Conservation (phyloP, 441 rosid species). For the Biscutella auriculata region DNA sequence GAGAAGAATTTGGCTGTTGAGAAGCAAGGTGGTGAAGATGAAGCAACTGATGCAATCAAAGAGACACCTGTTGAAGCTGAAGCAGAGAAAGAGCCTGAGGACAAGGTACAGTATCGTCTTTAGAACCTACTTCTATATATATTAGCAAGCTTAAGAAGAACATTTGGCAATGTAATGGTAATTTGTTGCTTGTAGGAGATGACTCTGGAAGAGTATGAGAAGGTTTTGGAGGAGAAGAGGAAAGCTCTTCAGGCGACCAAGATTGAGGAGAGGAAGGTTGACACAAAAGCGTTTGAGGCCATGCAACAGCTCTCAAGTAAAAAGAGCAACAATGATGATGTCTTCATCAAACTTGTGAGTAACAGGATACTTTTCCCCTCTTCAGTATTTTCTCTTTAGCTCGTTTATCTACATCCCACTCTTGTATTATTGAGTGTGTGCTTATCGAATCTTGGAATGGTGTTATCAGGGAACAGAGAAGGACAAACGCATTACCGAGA, state of each 20-base stretch:
- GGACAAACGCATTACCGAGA: conserved; percentile 24
- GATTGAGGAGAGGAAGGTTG: conserved; percentile 70
- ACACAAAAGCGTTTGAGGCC: conserved; percentile 34
- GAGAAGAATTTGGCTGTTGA: conserved; percentile 20
- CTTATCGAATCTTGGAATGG: neutral
- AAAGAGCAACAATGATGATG: conserved; percentile 16
- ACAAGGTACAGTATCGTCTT: neutral
- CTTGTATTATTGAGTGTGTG: no score
- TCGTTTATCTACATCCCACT: no score
- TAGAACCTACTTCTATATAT: no score
- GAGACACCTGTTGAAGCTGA: conserved; percentile 4
- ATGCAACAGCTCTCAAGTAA: conserved; percentile 28
- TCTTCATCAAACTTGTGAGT: conserved; percentile 24
- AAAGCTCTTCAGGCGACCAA: conserved; percentile 56
- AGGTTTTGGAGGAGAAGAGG: conserved; percentile 69
- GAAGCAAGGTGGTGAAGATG: conserved; percentile 16
- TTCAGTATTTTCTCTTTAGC: neutral
- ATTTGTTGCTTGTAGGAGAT: no score
- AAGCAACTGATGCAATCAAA: conserved; percentile 15
- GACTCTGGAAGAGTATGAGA: conserved; percentile 90
- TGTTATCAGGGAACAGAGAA: conserved; percentile 25
- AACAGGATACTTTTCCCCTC: no score
- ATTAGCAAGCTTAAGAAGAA: no score
- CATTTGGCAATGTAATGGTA: no score
- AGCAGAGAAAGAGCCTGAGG: conserved; percentile 20